Evolutionary conservation across 177 flowering plant species (phyloP).

Genomic region (Telopea speciosissima): DNA sequence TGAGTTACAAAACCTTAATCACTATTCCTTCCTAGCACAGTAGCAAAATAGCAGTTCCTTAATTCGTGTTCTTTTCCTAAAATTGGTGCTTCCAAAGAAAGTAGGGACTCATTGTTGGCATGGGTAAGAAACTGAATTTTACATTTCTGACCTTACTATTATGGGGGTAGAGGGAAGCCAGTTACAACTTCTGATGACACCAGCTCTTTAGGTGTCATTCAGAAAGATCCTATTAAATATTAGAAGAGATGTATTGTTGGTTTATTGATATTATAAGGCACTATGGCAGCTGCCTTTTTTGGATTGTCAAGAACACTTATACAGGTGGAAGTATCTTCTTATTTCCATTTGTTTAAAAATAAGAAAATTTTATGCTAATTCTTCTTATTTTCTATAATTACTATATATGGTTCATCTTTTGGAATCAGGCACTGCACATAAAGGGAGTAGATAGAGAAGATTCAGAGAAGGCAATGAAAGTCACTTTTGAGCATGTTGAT

Average conservation of each 20-base stretch:
- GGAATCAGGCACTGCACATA: constrained; percentile 48
- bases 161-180: too few relatives aligned
- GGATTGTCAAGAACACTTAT: not conserved
- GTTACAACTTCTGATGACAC: too few relatives aligned
- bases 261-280: not conserved
- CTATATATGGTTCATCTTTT: not conserved
- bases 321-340: not conserved
- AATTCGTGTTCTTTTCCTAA: too few relatives aligned
- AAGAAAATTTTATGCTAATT: not conserved
- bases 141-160: too few relatives aligned
- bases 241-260: not conserved
- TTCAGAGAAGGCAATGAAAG: constrained; percentile 56
- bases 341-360: not conserved
- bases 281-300: not conserved
- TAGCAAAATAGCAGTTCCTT: too few relatives aligned
- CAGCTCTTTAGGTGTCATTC: not conserved
- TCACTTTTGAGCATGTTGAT: constrained; percentile 52
- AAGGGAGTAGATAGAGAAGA: constrained; percentile 62
- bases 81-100: too few relatives aligned
- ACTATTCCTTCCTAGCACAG: too few relatives aligned
- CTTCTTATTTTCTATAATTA: not conserved
- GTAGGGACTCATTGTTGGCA: too few relatives aligned
- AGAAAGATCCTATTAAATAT: not conserved
- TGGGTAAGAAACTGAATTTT: too few relatives aligned
- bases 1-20: too few relatives aligned